Evolutionary conservation across 768 basidiomycete species (phyloP), one percentile per base, ranked within the genome.

Genomic region (Tricholoma matsutake): DNA sequence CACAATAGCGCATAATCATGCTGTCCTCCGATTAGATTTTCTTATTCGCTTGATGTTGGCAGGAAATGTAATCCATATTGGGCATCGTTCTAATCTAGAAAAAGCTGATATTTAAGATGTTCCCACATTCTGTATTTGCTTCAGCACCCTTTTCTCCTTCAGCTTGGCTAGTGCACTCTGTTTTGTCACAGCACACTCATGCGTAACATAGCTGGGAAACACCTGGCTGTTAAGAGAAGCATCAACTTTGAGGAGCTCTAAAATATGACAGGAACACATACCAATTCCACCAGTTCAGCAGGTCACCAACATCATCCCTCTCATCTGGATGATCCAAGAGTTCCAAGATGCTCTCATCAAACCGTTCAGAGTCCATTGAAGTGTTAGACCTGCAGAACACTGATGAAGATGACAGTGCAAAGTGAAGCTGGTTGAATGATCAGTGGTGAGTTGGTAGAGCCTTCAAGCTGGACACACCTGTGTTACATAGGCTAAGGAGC

Each of bases 211-310:
- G 28, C 28, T n/a, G n/a, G n/a, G n/a, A n/a, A n/a, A n/a, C n/a
- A n/a, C n/a, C n/a, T n/a, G n/a, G n/a, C n/a, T n/a, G 49, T 29
- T 16, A 51, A 29, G n/a, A 51, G 13, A n/a, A 29, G 14, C 7
- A 51, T 29, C 28, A 51, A 20, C 28, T 29, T 29, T 51, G 13
- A 14, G 14, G 28, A 51, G 28, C 18, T 7, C 45, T 22, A 10
- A 47, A 47, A 47, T 20, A 47, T 20, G 9, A 47, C 20, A 18
- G 14, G 41, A 47, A 47, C 22, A 47, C 45, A n/a, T 31, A 51
- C 57, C 57, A 32, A 35, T 51, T 47, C 57, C 57, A 58, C 57
- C 57, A 58, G 22, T 58, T 52, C 29, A 58, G 11, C 11, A 58
- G 13, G 4, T 58, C 45, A 20, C 14, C 47, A 34, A 52, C n/a